Evolutionary conservation across 805 yeast genomes (phyloP).

Genomic region (Barnettozyma californica): DNA sequence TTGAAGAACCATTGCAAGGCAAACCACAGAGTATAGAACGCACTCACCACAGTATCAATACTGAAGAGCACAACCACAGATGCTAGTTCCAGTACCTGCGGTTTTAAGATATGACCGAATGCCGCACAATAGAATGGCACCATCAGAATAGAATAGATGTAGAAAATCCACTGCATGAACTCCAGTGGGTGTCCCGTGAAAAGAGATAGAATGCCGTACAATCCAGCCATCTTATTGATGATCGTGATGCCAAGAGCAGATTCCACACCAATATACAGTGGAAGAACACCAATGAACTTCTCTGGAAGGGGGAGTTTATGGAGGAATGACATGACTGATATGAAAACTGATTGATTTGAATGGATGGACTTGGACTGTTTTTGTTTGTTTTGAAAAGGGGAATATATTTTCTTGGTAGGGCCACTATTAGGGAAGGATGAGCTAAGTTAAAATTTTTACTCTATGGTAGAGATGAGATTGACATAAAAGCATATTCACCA

Average conservation of each 20-base stretch:
- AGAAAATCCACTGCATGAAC: conserved; percentile 76
- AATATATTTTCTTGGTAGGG: background rate
- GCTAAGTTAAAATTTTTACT: background rate
- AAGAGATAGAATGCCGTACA: conserved; percentile 78
- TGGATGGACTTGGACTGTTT: no score
- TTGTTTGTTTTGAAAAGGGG: no score
- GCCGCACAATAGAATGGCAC: conserved; percentile 66
- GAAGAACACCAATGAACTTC: conserved; percentile 58
- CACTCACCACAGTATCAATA: conserved; percentile 61
- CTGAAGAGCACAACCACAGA: conserved; percentile 58
- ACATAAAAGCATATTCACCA: no score
- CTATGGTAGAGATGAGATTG: no score
- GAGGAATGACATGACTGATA: background rate
- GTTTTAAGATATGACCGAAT: conserved; percentile 42
- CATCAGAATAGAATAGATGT: conserved; percentile 55
- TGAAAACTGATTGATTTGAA: no score
- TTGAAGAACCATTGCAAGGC: conserved; percentile 69
- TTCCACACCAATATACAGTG: conserved; percentile 86
- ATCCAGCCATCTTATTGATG: conserved; percentile 84
- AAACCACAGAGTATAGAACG: conserved; percentile 70
- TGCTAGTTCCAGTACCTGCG: conserved; percentile 56
- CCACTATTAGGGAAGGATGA: conserved; percentile 1
- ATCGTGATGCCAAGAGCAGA: conserved; percentile 67
- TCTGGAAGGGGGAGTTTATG: conserved; percentile 2
- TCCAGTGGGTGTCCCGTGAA: conserved; percentile 87